A percentile compares a stretch with the other conserved stretches of the same genome.
These are phyloP conservation scores for Brassica carinata DNA, from an alignment of 345 rosid species.

Conservation along the genomic window DNA sequence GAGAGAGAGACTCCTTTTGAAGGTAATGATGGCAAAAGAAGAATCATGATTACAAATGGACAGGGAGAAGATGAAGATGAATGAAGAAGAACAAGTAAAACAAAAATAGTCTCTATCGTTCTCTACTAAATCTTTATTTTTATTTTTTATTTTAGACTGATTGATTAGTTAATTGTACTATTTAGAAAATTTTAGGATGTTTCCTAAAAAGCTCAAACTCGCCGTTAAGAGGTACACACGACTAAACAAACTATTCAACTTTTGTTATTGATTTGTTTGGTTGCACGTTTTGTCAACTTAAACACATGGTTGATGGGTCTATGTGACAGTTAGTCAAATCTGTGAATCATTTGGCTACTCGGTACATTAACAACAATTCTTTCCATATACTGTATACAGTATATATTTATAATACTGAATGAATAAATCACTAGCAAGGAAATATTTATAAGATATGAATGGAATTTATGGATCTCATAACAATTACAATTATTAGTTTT, in stretches of 20 bases:
- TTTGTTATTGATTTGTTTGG: conserved; percentile 11
- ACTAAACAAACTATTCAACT: conserved; percentile 29
- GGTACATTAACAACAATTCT: not conserved
- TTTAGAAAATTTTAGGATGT: conserved; percentile 31
- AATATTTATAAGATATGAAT: not conserved
- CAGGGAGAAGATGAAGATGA: conserved; percentile 44
- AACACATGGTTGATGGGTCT: conserved; percentile 21
- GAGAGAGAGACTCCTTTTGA: conserved; percentile 47
- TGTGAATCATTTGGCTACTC: conserved; percentile 25
- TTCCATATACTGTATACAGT: not conserved
- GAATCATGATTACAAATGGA: conserved; percentile 69
- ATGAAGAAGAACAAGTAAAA: conserved; percentile 20
- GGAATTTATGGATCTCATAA: not conserved
- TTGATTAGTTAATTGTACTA: conserved; percentile 35
- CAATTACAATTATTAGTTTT: not conserved
- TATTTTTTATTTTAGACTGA: conserved; percentile 1
- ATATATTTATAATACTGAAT: not conserved
- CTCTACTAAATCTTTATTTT: not conserved
- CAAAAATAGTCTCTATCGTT: conserved; percentile 2
- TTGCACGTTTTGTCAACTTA: conserved; percentile 27
- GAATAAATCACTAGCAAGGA: not conserved
- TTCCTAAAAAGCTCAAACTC: conserved; percentile 33
- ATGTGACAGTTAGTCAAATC: conserved; percentile 37
- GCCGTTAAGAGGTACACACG: conserved; percentile 29
- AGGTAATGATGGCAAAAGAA: conserved; percentile 60